Evolutionary conservation across 352 stramenopile genomes (phyloP).

Genomic region (Phytophthora sansomeana): DNA sequence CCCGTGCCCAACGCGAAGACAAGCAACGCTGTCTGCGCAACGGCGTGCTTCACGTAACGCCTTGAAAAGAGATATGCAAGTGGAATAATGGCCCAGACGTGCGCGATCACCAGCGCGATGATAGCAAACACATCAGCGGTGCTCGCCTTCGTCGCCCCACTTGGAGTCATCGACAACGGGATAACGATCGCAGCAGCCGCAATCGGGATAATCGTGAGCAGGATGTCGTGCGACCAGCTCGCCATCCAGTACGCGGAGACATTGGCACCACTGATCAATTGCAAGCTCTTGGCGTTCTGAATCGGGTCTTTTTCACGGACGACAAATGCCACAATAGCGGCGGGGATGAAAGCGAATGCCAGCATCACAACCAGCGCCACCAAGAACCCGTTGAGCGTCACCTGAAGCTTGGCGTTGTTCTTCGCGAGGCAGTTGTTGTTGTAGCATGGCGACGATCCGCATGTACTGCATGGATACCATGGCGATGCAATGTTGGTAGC

Average conservation of each 20-base stretch:
- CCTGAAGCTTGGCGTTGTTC: constrained; percentile 68
- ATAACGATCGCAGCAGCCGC: constrained; percentile 41
- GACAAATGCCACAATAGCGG: constrained; percentile 67
- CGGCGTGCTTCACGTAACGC: constrained; percentile 65
- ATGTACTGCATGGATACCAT: constrained; percentile 56
- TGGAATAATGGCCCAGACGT: constrained; percentile 63
- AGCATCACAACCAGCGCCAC: constrained; percentile 66
- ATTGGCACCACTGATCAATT: constrained; percentile 69
- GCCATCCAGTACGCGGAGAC: constrained; percentile 66
- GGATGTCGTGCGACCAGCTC: constrained; percentile 61
- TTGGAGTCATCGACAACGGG: constrained; percentile 42
- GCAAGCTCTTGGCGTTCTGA: constrained; percentile 73
- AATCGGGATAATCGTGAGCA: constrained; percentile 52
- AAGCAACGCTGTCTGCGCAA: constrained; percentile 69
- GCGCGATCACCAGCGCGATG: constrained; percentile 45
- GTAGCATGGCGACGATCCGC: constrained; percentile 39
- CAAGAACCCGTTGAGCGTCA: constrained; percentile 70
- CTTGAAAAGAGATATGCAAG: constrained; percentile 71
- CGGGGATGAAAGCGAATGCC: constrained; percentile 75
- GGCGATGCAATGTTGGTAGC: constrained; percentile 43
- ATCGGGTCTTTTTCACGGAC: constrained; percentile 71
- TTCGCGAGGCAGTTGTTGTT: constrained; percentile 57
- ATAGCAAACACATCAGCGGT: constrained; percentile 50
- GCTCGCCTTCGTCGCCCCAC: constrained; percentile 23
- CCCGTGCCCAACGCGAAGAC: constrained; percentile 69